Conservation (phyloP, 75 land plant species). For the Ceratopteris richardii region DNA sequence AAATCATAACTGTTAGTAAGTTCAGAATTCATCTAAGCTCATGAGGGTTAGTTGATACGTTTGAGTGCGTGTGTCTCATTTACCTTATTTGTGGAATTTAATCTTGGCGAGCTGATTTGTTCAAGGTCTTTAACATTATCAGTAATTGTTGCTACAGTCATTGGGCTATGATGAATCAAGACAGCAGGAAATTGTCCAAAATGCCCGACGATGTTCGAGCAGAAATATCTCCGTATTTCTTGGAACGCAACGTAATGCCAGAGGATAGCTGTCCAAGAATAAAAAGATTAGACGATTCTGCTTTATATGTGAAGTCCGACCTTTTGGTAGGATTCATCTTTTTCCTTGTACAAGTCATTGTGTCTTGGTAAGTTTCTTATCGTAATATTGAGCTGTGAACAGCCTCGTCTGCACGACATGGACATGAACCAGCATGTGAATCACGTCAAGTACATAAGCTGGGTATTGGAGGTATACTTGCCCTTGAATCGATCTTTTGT, state of each 20-base stretch:
- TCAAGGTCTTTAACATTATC: too few relatives aligned
- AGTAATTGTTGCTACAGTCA: too few relatives aligned
- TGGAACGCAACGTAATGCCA: constrained; percentile 29
- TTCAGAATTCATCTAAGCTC: neutral
- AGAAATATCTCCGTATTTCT: constrained; percentile 57
- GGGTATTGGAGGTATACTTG: constrained; percentile 96
- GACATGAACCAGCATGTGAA: constrained; percentile 92
- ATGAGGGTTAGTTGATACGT: too few relatives aligned
- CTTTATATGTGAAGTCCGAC: too few relatives aligned
- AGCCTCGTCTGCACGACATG: constrained; percentile 76
- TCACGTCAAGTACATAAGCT: constrained; percentile 78
- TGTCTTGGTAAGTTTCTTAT: neutral
- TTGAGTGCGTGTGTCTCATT: too few relatives aligned
- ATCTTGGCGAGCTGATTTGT: too few relatives aligned
- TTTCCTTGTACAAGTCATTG: neutral
- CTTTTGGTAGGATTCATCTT: too few relatives aligned
- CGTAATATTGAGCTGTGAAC: neutral
- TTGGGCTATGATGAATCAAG: constrained; percentile 83
- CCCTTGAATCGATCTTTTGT: constrained; percentile 1
- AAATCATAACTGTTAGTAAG: too few relatives aligned
- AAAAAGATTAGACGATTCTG: constrained; percentile 33
- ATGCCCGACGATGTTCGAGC: constrained; percentile 67
- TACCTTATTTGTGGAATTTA: too few relatives aligned
- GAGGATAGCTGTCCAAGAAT: constrained; percentile 29
- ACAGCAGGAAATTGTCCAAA: constrained; percentile 64